Evolutionary conservation across 2,329 filamentous ascomycete species (phyloP).

Genomic region (Penicillium brasilianum): DNA sequence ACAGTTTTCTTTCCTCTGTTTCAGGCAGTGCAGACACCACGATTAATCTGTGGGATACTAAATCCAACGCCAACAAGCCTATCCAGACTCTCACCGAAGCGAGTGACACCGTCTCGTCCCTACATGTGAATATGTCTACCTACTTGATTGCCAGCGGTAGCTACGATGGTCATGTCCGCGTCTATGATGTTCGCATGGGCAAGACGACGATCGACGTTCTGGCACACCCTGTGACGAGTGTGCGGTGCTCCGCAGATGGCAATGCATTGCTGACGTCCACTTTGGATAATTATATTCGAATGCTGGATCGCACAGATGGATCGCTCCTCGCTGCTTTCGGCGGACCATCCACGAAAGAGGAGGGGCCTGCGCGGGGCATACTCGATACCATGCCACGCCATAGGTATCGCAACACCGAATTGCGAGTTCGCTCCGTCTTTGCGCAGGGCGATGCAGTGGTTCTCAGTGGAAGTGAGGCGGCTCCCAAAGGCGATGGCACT

Average conservation of each 20-base stretch:
- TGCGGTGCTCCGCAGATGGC: constrained; percentile 72
- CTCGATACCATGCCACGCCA: constrained; percentile 18
- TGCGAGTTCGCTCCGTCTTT: constrained; percentile 76
- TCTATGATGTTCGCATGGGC: constrained; percentile 83
- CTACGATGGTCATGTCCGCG: constrained; percentile 80
- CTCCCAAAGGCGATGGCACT: constrained; percentile 19
- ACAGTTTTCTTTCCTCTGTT: not conserved
- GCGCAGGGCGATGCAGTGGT: constrained; percentile 78
- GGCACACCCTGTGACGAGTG: constrained; percentile 71
- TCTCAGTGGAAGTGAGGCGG: constrained; percentile 76
- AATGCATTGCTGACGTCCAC: constrained; percentile 75
- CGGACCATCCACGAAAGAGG: constrained; percentile 45
- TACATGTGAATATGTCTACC: constrained; percentile 46
- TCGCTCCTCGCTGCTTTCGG: constrained; percentile 74
- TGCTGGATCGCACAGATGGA: constrained; percentile 81
- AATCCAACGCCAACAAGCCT: constrained; percentile 47
- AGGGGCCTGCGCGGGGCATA: constrained; percentile 44
- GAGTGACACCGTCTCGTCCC: constrained; percentile 47
- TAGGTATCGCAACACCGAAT: constrained; percentile 65
- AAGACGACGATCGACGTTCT: constrained; percentile 72
- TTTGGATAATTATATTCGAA: constrained; percentile 74
- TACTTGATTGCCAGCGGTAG: constrained; percentile 71
- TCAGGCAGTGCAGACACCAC: constrained; percentile 51
- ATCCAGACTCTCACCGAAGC: constrained; percentile 51
- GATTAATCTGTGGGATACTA: constrained; percentile 50